Base-by-base conservation (phyloP, 2,329 filamentous ascomycete genomes). In the Stromatinia cepivora region DNA sequence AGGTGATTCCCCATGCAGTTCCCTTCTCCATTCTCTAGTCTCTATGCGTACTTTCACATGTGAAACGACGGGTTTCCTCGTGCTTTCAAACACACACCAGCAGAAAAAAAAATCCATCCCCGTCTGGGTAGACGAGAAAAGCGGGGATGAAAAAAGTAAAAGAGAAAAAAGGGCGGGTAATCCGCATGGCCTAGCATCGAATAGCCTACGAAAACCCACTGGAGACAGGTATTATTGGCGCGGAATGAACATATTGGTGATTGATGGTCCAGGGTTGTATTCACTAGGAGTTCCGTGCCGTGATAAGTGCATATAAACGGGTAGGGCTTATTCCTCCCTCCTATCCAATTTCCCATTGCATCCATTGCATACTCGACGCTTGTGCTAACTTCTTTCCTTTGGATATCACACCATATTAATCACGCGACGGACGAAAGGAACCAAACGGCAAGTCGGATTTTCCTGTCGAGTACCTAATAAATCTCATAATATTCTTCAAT, bases 281-380 rank as follows among this genome's bases (percentile, higher is more conserved):
- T 22, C 17, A 25, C 10, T 20, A 34, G 31, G 28, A 31, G 52
- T 31, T 28, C 52, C 52, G 52, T 54, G 52, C 52, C 52, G 52
- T 54, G 52, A 4, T 28, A 54, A 53, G 50, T 54, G 52, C 52
- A 54, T 28, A 34, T 54, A 34, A 54, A 54, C 52, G 52, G 52
- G 52, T 31, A 54, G 52, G 52, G 52, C 52, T 54, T 54, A 54
- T 54, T 34, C 28, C 28, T 34, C 28, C 15, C 15, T 31, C 31
- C 20, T 54, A 25, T 31, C 3, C 39, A 6, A 42, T 42, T 42
- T 42, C 6, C 2, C 9, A 36, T 15, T 36, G 53, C 53, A 56
- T 39, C 11, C 53, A 56, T 39, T 39, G 36, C 36, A 39, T 34
- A 56, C 9, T 31, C 53, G 20, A 36, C 20, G 53, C 10, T n/a